Evolutionary conservation across 2,329 filamentous ascomycete genomes (phyloP).

Genomic region (Didymella pomorum): DNA sequence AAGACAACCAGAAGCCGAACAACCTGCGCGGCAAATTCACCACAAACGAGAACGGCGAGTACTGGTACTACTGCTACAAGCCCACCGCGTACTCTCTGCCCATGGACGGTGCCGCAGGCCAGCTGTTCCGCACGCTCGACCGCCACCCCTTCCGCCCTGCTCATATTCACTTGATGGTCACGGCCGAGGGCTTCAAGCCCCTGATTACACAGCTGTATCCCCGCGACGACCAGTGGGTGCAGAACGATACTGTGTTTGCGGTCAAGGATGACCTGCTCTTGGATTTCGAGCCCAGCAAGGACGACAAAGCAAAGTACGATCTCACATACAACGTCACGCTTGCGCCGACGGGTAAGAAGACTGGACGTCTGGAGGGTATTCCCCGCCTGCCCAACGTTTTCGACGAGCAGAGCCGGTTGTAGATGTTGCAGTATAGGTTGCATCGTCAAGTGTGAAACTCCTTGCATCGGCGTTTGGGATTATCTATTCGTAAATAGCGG

Average conservation of each 20-base stretch:
- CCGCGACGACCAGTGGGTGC: conserved; percentile 64
- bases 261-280: conserved; percentile 68
- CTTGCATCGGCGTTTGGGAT: conserved; percentile 15
- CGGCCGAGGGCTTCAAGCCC: conserved; percentile 63
- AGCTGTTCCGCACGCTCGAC: conserved; percentile 62
- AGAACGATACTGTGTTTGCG: conserved; percentile 67
- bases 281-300: conserved; percentile 62
- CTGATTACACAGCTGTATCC: conserved; percentile 67
- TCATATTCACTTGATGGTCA: conserved; percentile 67
- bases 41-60: conserved; percentile 73
- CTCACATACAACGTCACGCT: conserved; percentile 69
- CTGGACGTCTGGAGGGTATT: conserved; percentile 42
- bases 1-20: conserved; percentile 73
- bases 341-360: conserved; percentile 52
- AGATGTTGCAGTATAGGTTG: conserved; percentile 24
- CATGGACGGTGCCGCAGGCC: conserved; percentile 65
- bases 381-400: conserved; percentile 41
- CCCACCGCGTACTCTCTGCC: conserved; percentile 77
- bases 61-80: conserved; percentile 77
- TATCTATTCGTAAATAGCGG: conserved; percentile 27
- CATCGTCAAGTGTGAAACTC: neutral
- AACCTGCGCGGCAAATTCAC: conserved; percentile 81
- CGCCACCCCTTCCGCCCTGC: conserved; percentile 68
- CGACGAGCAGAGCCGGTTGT: conserved; percentile 38
- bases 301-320: conserved; percentile 65